Evolutionary conservation across 75 land plant genomes (phyloP).

Genomic region (Pinus albicaulis): DNA sequence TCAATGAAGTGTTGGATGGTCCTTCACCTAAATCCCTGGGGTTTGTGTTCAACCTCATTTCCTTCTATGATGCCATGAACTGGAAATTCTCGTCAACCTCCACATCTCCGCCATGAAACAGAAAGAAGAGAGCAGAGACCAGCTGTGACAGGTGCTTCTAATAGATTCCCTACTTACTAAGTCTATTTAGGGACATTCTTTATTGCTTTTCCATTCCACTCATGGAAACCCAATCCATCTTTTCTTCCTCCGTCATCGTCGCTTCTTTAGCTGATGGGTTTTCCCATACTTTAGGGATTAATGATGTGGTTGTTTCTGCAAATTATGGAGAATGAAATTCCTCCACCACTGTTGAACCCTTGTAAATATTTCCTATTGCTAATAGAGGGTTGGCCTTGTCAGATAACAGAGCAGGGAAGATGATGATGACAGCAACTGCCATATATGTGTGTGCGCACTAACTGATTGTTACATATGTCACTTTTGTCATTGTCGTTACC

Average conservation of each 20-base stretch:
- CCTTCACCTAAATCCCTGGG: conserved; percentile 17
- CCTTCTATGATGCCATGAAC: conserved; percentile 27
- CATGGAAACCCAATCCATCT: conserved; percentile 27
- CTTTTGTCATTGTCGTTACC: no score
- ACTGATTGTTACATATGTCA: no score
- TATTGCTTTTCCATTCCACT: conserved; percentile 25
- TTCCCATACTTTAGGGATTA: no score
- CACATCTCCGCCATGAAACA: conserved; percentile 46
- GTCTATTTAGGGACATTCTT: conserved; percentile 17
- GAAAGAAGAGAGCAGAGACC: conserved; percentile 7
- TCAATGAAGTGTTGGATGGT: conserved; percentile 27
- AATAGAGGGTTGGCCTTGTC: neutral
- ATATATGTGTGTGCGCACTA: no score
- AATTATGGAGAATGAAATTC: no score
- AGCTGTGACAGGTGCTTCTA: conserved; percentile 26
- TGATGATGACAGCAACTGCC: no score
- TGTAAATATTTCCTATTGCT: neutral
- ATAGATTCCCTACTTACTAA: conserved; percentile 22
- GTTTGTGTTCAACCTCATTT: conserved; percentile 16
- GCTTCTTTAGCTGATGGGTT: neutral
- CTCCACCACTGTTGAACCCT: neutral
- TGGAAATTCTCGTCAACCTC: conserved; percentile 45
- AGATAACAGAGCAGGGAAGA: no score
- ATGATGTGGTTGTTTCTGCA: no score
- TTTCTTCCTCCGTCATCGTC: neutral